Base-by-base conservation (phyloP, 306 rosid species). In the Fagus sylvatica region DNA sequence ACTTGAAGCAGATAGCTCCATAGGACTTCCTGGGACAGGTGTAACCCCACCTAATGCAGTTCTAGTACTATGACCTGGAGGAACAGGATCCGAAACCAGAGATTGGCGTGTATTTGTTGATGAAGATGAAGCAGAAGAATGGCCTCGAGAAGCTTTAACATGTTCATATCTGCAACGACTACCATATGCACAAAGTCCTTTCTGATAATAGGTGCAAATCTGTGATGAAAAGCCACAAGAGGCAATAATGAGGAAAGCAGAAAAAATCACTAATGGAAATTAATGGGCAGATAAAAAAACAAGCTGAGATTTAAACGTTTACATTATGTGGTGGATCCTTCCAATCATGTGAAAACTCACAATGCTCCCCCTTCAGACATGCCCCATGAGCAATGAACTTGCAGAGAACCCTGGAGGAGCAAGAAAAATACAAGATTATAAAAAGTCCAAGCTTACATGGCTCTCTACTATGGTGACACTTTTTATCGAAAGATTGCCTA, bases 91-190 rank as follows among this genome's bases (percentile, higher is more conserved):
- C 16, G 85, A 77, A 80, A 74, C 78, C 48, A 43, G 54, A 54
- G 87, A 75, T 65, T 73, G 84, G 68, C 61, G 83, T 71, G 81
- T 64, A 56, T 42, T 85, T 57, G 86, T 76, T 57, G 91, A 88
- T 39, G 97, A 93, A 78, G 96, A 91, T 22, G 96, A 84, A 71
- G 77, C 66, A 7, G 88, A 85, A 33, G 89, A 78, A 59, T 83
- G 88, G 56, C 80, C 68, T 51, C 11, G 91, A 76, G 96, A 83
- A 87, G 84, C 86, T 85, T 90, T 93, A 75, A 90, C 88, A 79
- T 96, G 99, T 65, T 96, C 96, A 74, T 96, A 96, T 85, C 99
- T 88, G 94, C 99, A 96, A 57, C 91, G 94, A 86, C 96, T 90
- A 60, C 99, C 99, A 84, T 90, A 96, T 34, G 92, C 94, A 85